Percentiles rank a stretch among this genome's conserved stretches.
phyloP scores from a whole-genome alignment of 306 rosid species.

The Senna siamea region DNA sequence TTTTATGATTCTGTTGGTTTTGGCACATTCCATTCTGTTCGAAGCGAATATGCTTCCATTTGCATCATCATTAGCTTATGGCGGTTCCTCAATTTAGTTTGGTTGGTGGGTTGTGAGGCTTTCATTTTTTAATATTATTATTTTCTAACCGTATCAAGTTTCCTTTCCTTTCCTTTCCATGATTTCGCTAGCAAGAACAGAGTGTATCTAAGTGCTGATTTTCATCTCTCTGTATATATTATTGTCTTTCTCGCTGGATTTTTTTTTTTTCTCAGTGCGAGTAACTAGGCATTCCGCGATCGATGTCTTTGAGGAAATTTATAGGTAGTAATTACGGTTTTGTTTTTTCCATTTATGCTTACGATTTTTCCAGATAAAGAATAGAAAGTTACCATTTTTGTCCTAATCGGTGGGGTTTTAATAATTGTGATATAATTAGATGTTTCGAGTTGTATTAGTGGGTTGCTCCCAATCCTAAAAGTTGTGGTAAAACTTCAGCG shows the following conservation, averaged over 20 bases:
- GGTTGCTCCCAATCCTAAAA: background rate
- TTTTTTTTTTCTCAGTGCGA: slow-evolving; percentile 4
- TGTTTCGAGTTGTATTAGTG: background rate
- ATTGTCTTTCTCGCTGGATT: background rate
- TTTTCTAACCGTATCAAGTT: background rate
- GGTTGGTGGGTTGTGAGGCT: background rate
- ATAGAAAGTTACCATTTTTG: background rate
- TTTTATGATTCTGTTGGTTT: slow-evolving; percentile 1
- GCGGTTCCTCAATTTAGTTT: slow-evolving; percentile 32
- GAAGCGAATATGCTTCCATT: slow-evolving; percentile 56
- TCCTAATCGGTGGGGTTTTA: background rate
- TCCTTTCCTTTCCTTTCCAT: background rate
- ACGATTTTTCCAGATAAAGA: background rate
- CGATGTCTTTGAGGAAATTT: background rate
- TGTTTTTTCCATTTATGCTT: background rate
- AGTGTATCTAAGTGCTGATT: background rate
- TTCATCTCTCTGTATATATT: background rate
- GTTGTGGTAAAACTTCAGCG: background rate
- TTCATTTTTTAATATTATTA: background rate
- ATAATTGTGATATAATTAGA: background rate
- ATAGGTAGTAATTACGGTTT: background rate
- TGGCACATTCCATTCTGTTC: slow-evolving; percentile 46
- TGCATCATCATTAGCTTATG: background rate
- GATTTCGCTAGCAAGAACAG: background rate
- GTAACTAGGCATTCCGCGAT: background rate